A percentile compares a stretch with the other conserved stretches of the same genome.
phyloP scores from a whole-genome alignment of 2,329 filamentous ascomycete species.

The Chaetomiaceae sp. region DNA sequence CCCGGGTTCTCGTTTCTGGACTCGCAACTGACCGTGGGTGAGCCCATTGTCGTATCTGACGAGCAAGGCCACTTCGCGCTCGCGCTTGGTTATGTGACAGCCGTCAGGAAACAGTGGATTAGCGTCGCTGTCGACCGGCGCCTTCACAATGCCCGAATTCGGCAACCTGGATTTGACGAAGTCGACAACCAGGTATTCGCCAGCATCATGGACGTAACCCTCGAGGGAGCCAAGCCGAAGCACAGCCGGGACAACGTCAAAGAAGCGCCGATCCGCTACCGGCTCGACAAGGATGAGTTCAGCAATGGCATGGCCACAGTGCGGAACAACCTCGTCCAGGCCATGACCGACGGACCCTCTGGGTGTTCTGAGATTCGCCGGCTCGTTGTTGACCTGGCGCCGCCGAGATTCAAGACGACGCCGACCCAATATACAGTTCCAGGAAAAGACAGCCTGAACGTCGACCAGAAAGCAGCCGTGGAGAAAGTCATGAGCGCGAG shows the following conservation, averaged over 20 bases:
- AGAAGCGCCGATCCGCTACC: slow-evolving; percentile 60
- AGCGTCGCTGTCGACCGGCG: slow-evolving; percentile 85
- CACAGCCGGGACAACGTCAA: slow-evolving; percentile 47
- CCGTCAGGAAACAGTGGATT: slow-evolving; percentile 68
- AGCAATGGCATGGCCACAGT: slow-evolving; percentile 95
- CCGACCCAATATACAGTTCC: slow-evolving; percentile 59
- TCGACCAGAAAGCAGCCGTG: slow-evolving; percentile 80
- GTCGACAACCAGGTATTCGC: slow-evolving; percentile 76
- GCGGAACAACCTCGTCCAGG: slow-evolving; percentile 84
- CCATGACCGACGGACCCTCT: slow-evolving; percentile 76
- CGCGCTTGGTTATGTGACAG: slow-evolving; percentile 82
- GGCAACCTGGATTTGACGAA: slow-evolving; percentile 68
- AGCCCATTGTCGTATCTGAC: slow-evolving; percentile 94
- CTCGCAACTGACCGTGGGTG: slow-evolving; percentile 78
- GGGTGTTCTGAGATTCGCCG: slow-evolving; percentile 67
- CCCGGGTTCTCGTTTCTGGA: slow-evolving; percentile 78
- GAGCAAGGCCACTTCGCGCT: slow-evolving; percentile 93
- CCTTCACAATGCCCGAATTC: slow-evolving; percentile 77
- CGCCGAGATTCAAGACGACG: slow-evolving; percentile 65
- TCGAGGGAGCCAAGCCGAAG: slow-evolving; percentile 47
- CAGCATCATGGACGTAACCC: slow-evolving; percentile 81
- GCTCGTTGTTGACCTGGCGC: slow-evolving; percentile 69
- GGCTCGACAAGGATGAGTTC: slow-evolving; percentile 96
- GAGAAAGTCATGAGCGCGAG: slow-evolving; percentile 92
- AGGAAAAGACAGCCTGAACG: slow-evolving; percentile 65